Evolutionary conservation across 2,329 filamentous ascomycete genomes (phyloP).

Genomic region (Sporothrix globosa): DNA sequence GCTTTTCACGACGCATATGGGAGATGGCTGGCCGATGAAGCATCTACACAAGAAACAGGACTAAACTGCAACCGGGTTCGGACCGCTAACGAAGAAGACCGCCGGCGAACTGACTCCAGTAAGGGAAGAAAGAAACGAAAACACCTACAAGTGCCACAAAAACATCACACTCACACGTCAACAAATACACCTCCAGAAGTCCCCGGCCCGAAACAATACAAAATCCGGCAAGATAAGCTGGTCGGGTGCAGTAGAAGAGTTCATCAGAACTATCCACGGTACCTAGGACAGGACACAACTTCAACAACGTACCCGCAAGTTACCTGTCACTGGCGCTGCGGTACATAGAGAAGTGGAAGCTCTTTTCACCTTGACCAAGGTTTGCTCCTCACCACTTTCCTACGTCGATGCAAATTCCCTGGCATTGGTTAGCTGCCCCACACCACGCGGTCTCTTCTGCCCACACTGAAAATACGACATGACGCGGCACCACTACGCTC

Average conservation of each 20-base stretch:
- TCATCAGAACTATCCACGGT: no score
- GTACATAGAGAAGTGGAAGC: not conserved
- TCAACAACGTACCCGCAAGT: not conserved
- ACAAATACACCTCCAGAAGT: not conserved
- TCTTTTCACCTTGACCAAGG: not conserved
- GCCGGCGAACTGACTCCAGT: not conserved
- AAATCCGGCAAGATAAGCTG: not conserved
- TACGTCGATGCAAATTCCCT: not conserved
- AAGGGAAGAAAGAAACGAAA: not conserved
- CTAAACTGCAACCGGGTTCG: not conserved
- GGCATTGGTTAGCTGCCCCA: not conserved
- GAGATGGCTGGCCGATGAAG: not conserved
- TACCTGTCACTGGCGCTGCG: not conserved
- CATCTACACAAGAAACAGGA: not conserved
- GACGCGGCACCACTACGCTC: slow-evolving; percentile 15
- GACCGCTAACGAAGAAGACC: not conserved
- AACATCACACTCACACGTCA: not conserved
- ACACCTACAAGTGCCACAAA: not conserved
- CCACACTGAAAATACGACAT: slow-evolving; percentile 12
- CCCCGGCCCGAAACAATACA: not conserved
- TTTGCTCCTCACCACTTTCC: not conserved
- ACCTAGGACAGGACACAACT: not conserved
- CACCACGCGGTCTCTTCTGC: slow-evolving; percentile 1
- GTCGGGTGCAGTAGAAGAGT: not conserved
- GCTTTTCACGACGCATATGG: not conserved